Evolutionary conservation across 768 basidiomycete genomes (phyloP).

Genomic region (Termitomyces sp.): DNA sequence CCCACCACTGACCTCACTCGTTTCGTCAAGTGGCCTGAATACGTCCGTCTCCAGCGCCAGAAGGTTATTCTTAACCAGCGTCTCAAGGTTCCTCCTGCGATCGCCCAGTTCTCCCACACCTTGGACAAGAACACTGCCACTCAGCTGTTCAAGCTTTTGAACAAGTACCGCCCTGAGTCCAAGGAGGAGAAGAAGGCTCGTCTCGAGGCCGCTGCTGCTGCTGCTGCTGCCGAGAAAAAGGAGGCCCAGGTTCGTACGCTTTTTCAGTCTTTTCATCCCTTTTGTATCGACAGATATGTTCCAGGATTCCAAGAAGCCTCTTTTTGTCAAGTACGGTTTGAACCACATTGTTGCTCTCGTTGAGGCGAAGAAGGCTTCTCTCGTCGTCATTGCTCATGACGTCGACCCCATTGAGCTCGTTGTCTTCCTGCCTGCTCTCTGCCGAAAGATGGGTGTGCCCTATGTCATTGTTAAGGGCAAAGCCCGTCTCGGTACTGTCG

Average conservation of each 20-base stretch:
- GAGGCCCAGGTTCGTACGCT: constrained; percentile 36
- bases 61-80: constrained; percentile 98
- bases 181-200: constrained; percentile 98
- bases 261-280: background rate
- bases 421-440: constrained; percentile 95
- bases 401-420: constrained; percentile 99
- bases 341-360: constrained; percentile 96
- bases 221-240: constrained; percentile 72
- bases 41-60: constrained; percentile 95
- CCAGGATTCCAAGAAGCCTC: constrained; percentile 88
- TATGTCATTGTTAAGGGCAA: constrained; percentile 99
- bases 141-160: constrained; percentile 94
- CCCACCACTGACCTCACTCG: constrained; percentile 88
- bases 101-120: constrained; percentile 96
- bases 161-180: constrained; percentile 95
- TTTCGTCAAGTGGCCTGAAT: constrained; percentile 99
- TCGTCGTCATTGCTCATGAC: constrained; percentile 95
- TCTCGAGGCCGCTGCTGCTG: constrained; percentile 70
- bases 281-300: background rate
- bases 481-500: constrained; percentile 95
- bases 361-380: constrained; percentile 95
- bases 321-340: constrained; percentile 93
- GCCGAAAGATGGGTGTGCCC: constrained; percentile 99
- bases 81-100: constrained; percentile 96
- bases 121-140: constrained; percentile 99